Evolutionary conservation across 495 filamentous ascomycete species (phyloP), one percentile per base, ranked within the genome.

Genomic region (Astrothelium macrocarpum): DNA sequence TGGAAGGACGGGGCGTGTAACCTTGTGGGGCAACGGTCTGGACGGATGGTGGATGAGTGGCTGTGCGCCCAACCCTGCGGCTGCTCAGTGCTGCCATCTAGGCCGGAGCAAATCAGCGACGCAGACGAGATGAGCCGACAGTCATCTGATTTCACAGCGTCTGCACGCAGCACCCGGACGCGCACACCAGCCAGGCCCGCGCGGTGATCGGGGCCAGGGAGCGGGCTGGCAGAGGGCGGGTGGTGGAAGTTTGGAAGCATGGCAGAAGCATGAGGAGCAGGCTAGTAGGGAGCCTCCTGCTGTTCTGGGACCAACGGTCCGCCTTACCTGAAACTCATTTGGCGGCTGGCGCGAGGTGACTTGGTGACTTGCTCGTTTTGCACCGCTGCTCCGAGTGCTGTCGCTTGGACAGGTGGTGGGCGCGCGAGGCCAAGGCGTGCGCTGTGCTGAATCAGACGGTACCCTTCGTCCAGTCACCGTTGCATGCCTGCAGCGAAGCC

Each of bases 271-370:
- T 29, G 10, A 23, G 25, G 20, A 56, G 25, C 49, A 16, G 43
- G 12, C 43, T 49, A n/a, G 5, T 39, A 56, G 20, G 9, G 9
- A 23, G 49, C 2, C 49, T 56, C 49, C 49, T 56, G 49, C 49
- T 56, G 49, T 56, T 56, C 49, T 56, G 25, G 49, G 49, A 56
- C 25, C 49, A 56, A 56, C 49, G 49, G 49, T 56, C 49, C 49
- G 49, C 49, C 49, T 56, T 56, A 56, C 49, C 49, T 56, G 49
- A 56, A 29, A 49, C 43, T 49, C 23, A 49, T 49, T 49, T 49
- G 43, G 43, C 43, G n/a, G 4, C 49, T 29, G 49, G 7, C 49
- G 49, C 49, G 25, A 26, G 20, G 5, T 56, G n/a, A n/a, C 49
- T 39, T 14, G 14, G 34, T 39, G 34, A 56, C 49, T 56, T 56